These are phyloP conservation scores for Asterochloris erici DNA, from an alignment of 139 green algal genomes.

Conservation along the genomic window DNA sequence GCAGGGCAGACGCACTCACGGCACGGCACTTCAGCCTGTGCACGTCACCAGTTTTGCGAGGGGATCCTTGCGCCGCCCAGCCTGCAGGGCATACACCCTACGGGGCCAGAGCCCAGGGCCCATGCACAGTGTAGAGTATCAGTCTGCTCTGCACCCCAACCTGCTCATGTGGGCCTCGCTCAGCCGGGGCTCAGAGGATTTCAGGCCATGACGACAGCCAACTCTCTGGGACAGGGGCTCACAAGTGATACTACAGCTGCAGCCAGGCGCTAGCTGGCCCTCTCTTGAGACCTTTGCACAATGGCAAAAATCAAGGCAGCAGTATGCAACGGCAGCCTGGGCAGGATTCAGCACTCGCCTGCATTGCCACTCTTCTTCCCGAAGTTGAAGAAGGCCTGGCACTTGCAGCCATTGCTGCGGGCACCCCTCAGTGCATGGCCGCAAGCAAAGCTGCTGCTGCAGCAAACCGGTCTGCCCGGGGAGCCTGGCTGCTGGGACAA, in stretches of 20 bases:
- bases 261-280: neutral
- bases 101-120: too few species aligned
- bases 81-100: too few species aligned
- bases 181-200: too few species aligned
- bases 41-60: neutral
- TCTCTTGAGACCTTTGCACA: neutral
- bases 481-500: slow-evolving; percentile 4
- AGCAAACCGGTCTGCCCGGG: neutral
- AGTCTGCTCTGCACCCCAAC: too few species aligned
- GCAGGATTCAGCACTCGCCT: slow-evolving; percentile 8
- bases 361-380: slow-evolving; percentile 39
- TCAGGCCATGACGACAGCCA: neutral
- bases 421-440: slow-evolving; percentile 7
- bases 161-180: too few species aligned
- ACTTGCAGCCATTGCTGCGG: slow-evolving; percentile 30
- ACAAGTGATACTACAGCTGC: neutral
- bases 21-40: too few species aligned
- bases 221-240: neutral
- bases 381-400: slow-evolving; percentile 71
- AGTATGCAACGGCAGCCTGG: neutral
- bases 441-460: neutral
- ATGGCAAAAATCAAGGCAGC: neutral
- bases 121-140: too few species aligned
- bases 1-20: neutral
- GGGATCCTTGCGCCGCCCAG: neutral